Conservation (phyloP, 176 grass and related monocot species). For the Bromus sterilis region DNA sequence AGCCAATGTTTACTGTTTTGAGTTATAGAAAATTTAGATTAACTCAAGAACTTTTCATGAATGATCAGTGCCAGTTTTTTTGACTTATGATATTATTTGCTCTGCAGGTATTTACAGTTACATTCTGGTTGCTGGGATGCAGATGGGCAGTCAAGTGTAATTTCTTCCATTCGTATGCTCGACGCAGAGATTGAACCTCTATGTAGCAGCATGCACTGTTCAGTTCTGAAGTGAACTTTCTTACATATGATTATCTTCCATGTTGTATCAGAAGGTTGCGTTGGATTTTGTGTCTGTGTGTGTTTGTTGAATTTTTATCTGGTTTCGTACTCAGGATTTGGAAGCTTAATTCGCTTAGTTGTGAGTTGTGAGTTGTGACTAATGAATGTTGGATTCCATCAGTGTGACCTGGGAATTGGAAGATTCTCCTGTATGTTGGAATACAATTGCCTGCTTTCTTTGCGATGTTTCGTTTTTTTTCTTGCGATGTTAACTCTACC, state of each 20-base stretch:
- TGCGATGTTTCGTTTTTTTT: too few relatives aligned
- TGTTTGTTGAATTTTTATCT: not conserved
- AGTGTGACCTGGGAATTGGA: not conserved
- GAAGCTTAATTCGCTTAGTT: not conserved
- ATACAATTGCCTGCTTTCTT: not conserved
- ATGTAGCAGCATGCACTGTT: not conserved
- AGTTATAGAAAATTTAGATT: not conserved
- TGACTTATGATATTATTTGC: not conserved
- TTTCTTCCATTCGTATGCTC: not conserved
- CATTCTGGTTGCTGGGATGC: not conserved
- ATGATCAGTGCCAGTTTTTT: not conserved
- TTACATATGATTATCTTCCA: not conserved
- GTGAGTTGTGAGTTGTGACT: not conserved
- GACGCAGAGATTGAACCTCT: not conserved
- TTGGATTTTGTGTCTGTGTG: not conserved
- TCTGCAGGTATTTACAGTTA: not conserved
- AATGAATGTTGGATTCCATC: not conserved
- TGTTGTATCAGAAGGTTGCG: not conserved
- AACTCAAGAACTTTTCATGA: not conserved
- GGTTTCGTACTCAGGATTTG: not conserved
- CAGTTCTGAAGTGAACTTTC: not conserved
- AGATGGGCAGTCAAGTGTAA: not conserved
- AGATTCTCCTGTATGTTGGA: not conserved
- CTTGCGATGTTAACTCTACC: too few relatives aligned
- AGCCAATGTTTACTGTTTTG: not conserved